Evolutionary conservation across 2,329 filamentous ascomycete genomes (phyloP), one percentile per base, ranked within the genome.

Genomic region (Diaporthe aspalathi): DNA sequence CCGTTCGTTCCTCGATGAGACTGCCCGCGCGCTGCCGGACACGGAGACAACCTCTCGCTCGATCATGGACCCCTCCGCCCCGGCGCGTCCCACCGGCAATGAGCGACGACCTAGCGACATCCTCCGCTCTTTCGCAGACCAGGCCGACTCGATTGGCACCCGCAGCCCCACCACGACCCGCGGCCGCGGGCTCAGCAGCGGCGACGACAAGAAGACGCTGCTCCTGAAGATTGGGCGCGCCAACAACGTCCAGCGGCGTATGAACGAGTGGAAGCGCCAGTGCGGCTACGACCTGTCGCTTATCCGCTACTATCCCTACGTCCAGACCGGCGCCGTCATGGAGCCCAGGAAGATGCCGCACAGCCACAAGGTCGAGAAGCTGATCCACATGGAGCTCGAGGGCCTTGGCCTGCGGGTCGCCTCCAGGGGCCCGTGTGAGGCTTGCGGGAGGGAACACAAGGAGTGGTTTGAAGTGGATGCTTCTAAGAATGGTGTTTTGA

Each of bases 201-300:
- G 78, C 76, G 70, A 76, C 75, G 73, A 49, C 70, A 74, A 83
- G 62, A 90, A 90, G 73, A 94, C 91, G 2, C 92, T 92, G 76
- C 84, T 92, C 38, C 84, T 92, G 70, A 92, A 92, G 78, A 92
- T 92, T 72, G 90, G 90, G 6, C 85, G 90, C 12, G 89, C 90
- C 6, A 85, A 90, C 75, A 99, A 99, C 77, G 95, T 99, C 3
- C 94, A 97, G 78, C 89, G 95, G 7, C 90, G 96, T 17, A 88
- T 99, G 83, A 94, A 95, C 77, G 93, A 98, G 81, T 98, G 96
- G 96, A 91, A 91, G 67, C 90, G 93, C 32, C 96, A 99, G 83
- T 99, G 96, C 80, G 94, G 94, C 0, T 94, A 98, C 79, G 90
- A 94, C 73, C 86, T 98, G 35, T 94, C 94, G 29, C 88, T 99